Evolutionary conservation across 345 rosid genomes (phyloP), one percentile per base, ranked within the genome.

Genomic region (Balakata baccata): DNA sequence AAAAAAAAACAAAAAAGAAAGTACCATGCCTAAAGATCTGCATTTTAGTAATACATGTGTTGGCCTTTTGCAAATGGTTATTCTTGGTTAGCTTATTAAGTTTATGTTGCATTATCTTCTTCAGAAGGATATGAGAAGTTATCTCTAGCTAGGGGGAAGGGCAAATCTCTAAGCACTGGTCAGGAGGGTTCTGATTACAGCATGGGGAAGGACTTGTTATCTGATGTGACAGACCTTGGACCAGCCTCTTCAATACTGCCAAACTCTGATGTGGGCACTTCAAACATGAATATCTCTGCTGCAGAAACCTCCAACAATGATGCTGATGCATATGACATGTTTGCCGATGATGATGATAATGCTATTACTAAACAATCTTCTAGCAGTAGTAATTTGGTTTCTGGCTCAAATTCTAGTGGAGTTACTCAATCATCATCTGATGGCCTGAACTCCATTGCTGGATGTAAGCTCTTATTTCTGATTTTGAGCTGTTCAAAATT

Each of bases 101-200:
- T 64, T 16, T 17, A 22, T 65, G 39, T 47, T 74, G 39, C 11
- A 49, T 59, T 50, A 29, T 10, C 3, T 76, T 84, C 76, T 78
- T 49, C 85, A 92, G 99, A 95, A 78, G 93, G 92, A 81, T 92
- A 86, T 74, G 99, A 92, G 76, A 86, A 82, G 77, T 81, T 92
- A 68, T 89, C 90, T 78, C 72, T 73, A 71, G 89, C 87, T 52
- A 87, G 82, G 83, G 89, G 67, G 37, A 84, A 86, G 64, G 82
- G 69, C 69, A 39, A 78, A 66, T 68, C 80, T 41, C 41, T 47
- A 16, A 49, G 51, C 67, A 16, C 66, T 29, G 79, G 70, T 34
- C 69, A 52, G 29, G 83, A 58, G 25, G 65, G 41, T 66, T 67
- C 74, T 54, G 67, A 70, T 68, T 50, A 66, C 34, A 70, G 22